Conservation (phyloP, 768 basidiomycete species). For the Hygrophoropsis aurantiaca region DNA sequence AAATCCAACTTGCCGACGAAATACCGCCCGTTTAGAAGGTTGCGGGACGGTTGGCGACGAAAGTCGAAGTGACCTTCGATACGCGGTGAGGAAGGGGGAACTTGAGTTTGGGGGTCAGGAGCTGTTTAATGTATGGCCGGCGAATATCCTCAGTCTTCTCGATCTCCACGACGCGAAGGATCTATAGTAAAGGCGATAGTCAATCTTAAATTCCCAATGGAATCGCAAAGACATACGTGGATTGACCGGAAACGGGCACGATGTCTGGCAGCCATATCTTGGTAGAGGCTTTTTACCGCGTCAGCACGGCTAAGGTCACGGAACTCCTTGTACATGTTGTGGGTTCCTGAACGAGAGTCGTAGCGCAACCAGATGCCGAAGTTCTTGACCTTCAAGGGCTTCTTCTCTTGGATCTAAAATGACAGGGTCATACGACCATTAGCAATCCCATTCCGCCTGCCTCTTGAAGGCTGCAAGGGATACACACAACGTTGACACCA, state of each 20-base stretch:
- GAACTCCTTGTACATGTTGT: conserved; percentile 99
- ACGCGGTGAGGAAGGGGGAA: conserved; percentile 97
- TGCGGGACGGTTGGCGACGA: conserved; percentile 72
- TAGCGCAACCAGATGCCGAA: conserved; percentile 99
- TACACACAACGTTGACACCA: conserved; percentile 94
- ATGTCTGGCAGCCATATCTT: conserved; percentile 99
- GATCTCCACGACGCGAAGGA: conserved; percentile 96
- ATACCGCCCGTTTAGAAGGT: conserved; percentile 54
- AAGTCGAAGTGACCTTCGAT: conserved; percentile 73
- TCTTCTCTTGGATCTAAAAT: conserved; percentile 95
- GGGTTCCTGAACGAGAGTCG: conserved; percentile 98
- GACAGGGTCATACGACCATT: conserved; percentile 37
- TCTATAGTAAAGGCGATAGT: no score
- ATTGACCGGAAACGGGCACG: conserved; percentile 99
- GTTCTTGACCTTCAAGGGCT: conserved; percentile 98
- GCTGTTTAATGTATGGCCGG: conserved; percentile 97
- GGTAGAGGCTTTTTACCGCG: conserved; percentile 96
- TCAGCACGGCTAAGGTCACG: conserved; percentile 92
- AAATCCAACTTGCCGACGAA: no score
- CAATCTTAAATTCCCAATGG: neutral
- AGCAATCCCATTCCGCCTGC: conserved; percentile 78
- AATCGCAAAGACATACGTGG: conserved; percentile 59
- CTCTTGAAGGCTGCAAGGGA: conserved; percentile 77
- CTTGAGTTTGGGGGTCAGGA: conserved; percentile 84
- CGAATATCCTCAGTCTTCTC: conserved; percentile 89